Conservation (phyloP, 805 yeast genomes). For the Schwanniomyces pseudopolymorphus region DNA sequence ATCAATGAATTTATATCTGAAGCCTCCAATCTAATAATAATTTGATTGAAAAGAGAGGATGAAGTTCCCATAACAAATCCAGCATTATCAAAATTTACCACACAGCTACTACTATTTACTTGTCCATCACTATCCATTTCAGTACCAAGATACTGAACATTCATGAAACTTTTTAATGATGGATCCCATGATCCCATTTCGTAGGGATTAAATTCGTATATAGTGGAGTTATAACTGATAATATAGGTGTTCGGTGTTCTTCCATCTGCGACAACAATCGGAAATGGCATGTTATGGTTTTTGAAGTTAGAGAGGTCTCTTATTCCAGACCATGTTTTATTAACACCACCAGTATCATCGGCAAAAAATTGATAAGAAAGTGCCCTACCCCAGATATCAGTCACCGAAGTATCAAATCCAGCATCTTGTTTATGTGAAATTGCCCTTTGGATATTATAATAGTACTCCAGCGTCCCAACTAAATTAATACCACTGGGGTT, state of each 20-base stretch:
- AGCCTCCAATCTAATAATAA: conserved; percentile 22
- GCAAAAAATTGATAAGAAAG: conserved; percentile 33
- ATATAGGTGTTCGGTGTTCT: conserved; percentile 61
- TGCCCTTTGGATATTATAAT: conserved; percentile 31
- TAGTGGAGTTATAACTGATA: conserved; percentile 66
- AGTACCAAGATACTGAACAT: conserved; percentile 31
- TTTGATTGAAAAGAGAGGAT: conserved; percentile 37
- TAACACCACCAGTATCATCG: conserved; percentile 23
- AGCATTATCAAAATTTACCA: conserved; percentile 35
- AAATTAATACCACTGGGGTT: conserved; percentile 64
- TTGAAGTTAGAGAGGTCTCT: conserved; percentile 21
- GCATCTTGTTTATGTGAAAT: conserved; percentile 29
- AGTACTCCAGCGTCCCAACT: conserved; percentile 50
- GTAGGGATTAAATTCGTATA: conserved; percentile 37
- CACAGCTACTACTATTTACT: conserved; percentile 16
- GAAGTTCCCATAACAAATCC: conserved; percentile 43
- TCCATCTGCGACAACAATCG: conserved; percentile 50
- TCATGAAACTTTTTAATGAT: conserved; percentile 27
- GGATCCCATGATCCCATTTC: conserved; percentile 48
- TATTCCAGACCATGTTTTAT: conserved; percentile 32
- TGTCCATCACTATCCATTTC: conserved; percentile 20
- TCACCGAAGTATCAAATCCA: conserved; percentile 32
- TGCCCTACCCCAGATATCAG: conserved; percentile 43
- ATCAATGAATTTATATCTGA: conserved; percentile 21
- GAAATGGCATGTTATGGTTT: conserved; percentile 37